These are phyloP conservation scores for Angophora floribunda DNA, from an alignment of 345 rosid species.

Conservation along the genomic window DNA sequence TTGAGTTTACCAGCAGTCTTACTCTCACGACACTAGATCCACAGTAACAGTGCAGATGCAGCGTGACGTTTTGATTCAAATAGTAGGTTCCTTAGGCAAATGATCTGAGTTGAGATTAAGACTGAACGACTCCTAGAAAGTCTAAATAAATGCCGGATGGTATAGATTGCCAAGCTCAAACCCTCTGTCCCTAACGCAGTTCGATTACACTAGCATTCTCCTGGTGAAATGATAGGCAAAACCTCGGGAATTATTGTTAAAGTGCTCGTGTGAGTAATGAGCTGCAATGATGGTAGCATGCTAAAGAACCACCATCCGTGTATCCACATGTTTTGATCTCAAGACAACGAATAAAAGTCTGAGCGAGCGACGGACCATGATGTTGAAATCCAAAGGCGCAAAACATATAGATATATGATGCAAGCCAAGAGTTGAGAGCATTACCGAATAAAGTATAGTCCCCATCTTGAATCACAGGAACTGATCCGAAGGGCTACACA, in stretches of 20 bases:
- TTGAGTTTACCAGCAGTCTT: neutral
- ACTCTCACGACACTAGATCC: neutral
- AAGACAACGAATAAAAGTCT: neutral
- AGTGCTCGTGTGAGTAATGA: neutral
- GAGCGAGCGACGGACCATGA: neutral
- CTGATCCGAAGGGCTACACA: slow-evolving; percentile 56
- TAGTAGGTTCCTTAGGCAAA: neutral
- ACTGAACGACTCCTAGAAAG: neutral
- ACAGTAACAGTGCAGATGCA: neutral
- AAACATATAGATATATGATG: neutral
- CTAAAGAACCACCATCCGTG: neutral
- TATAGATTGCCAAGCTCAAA: neutral
- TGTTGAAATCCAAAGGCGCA: neutral
- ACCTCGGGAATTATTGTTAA: neutral
- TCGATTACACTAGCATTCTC: neutral
- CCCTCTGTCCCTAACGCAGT: neutral
- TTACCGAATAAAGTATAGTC: slow-evolving; percentile 38
- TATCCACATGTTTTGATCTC: too few relatives aligned
- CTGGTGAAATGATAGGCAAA: neutral
- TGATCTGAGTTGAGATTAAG: neutral
- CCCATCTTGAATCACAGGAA: slow-evolving; percentile 62
- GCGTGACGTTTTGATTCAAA: neutral
- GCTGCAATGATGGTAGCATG: neutral
- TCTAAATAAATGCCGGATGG: neutral
- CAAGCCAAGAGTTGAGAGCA: neutral